Percentiles rank a stretch among this genome's conserved stretches.
These are phyloP conservation scores for Achlya hypogyna DNA, from an alignment of 352 stramenopile species.

Conservation along the genomic window DNA sequence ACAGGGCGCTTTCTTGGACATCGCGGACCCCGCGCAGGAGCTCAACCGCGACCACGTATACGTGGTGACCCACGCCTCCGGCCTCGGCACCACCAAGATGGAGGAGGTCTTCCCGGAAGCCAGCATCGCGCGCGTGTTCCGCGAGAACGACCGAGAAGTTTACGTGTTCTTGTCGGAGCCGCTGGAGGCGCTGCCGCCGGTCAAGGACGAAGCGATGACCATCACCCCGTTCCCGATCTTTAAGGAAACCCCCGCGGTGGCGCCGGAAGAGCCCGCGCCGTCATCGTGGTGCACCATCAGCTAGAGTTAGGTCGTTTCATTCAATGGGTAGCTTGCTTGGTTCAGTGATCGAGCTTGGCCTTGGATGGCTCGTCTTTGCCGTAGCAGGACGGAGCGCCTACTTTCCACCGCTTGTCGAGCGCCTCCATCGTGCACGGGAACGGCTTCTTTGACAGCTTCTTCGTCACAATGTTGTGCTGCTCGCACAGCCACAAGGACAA, in stretches of 20 bases:
- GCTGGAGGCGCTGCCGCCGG: background rate
- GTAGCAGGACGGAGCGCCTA: conserved; percentile 82
- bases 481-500: conserved; percentile 95
- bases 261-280: background rate
- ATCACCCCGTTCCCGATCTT: conserved; percentile 5
- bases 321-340: background rate
- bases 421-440: conserved; percentile 91
- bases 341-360: conserved; percentile 13
- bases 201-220: background rate
- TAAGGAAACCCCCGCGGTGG: background rate
- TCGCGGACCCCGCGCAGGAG: conserved; percentile 40
- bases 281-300: conserved; percentile 7
- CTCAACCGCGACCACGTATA: conserved; percentile 61
- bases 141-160: conserved; percentile 50
- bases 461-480: conserved; percentile 97
- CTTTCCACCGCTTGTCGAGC: conserved; percentile 93
- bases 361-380: conserved; percentile 36
- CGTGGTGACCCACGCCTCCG: conserved; percentile 47
- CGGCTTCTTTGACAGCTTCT: conserved; percentile 91
- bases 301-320: conserved; percentile 4
- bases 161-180: conserved; percentile 32
- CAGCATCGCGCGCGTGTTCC: conserved; percentile 56
- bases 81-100: conserved; percentile 47
- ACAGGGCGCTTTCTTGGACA: conserved; percentile 38
- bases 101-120: conserved; percentile 53